Base-by-base conservation (phyloP, 768 basidiomycete species). In the Harrya chromipes region DNA sequence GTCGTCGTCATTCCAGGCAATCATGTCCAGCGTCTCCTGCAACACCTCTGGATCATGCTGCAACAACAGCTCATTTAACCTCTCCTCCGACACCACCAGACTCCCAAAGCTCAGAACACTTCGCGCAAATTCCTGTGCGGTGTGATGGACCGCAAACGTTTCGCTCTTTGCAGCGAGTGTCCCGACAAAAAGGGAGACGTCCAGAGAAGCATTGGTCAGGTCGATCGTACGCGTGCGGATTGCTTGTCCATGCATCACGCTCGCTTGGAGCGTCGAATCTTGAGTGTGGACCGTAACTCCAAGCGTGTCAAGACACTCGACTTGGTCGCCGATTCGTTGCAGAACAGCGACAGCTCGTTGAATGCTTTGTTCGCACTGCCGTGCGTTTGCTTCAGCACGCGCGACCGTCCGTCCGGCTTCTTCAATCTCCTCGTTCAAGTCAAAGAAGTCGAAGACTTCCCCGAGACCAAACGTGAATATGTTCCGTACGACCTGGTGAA, bases 381-480 rank as follows among this genome's bases (percentile, higher is more conserved):
- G 27, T 24, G n/a, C 40, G 21, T 49, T 53, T n/a, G n/a, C 26
- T 38, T 38, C 20, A 3, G 56, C 55, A 11, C 34, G 46, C 3
- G 50, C 26, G 33, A 58, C n/a, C 14, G 29, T 53, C 27, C 56
- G 45, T 23, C 46, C 44, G 2, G 55, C 43, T 1, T 12, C 14
- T 10, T 46, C 47, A 9, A 58, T 53, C 13, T 57, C 56, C 36
- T 53, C 47, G 26, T 57, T 58, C 38, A 57, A 16, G 41, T 58
- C 50, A 19, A 57, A 57, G 43, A 53, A 20, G 24, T 57, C 56
- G 10, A 57, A 58, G 17, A 35, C 38, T 14, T 57, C 55, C 5
- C 56, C 56, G 8, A 57, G 19, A 27, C 56, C 56, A 34, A 57
- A 17, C 12, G 56, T 57, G 19, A 57, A 9, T 5, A 57, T 1